Base-by-base conservation (phyloP, 306 rosid species). In the Prunus kanzakura region DNA sequence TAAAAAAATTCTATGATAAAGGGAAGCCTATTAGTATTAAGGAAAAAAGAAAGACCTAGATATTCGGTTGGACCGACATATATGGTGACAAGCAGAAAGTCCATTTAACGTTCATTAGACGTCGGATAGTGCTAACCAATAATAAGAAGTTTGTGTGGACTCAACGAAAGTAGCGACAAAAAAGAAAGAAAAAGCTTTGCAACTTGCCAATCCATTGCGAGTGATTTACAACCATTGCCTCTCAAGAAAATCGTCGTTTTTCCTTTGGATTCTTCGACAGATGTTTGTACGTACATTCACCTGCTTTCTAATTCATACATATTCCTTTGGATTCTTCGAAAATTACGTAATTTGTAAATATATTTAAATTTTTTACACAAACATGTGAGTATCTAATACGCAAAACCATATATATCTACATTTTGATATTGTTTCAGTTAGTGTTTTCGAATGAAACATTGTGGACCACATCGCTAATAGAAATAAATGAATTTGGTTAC, bases 181-280 rank as follows among this genome's bases (percentile, higher is more conserved):
- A 29, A 62, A 2, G 11, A 29, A 27, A 29, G 11, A 51, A 15
- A 16, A 52, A 52, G 51, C 25, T 30, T 30, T 65, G 8, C n/a
- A 46, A 46, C 5, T 67, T 67, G 71, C 9, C 4, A 22, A 13
- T 14, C 55, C 15, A 13, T 46, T 67, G 56, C 23, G 16, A 67
- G 56, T 46, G 72, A 51, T 20, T 19, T 71, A n/a, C 64, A 52
- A 32, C 64, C 62, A 18, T 10, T 11, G 64, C 50, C 55, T 71
- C 49, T 12, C 32, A 54, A 32, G 32, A 71, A 47, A 13, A 18
- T 61, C 69, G 69, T 73, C 69, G 69, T 60, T n/a, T 73, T 73
- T 46, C 77, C 45, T 45, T 61, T 73, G 77, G 77, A 61, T 73
- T 51, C 30, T 73, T 73, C 30, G 69, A 45, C 47, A 16, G 20